These are phyloP conservation scores for Orbilia javanica DNA, from an alignment of 2,329 filamentous ascomycete genomes.

Conservation along the genomic window DNA sequence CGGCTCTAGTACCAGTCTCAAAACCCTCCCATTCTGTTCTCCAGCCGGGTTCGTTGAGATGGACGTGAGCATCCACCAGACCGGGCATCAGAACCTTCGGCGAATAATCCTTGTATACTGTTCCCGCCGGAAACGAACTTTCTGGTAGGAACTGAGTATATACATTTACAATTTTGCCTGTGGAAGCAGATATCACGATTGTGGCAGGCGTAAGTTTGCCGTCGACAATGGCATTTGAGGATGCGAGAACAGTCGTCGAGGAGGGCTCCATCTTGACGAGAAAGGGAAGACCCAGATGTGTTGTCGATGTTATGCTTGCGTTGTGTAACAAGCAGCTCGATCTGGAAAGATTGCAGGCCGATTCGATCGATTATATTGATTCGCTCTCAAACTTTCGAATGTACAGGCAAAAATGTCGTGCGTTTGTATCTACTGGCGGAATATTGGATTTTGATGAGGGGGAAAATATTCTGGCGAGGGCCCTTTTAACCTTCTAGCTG, in stretches of 20 bases:
- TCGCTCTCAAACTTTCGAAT: not conserved
- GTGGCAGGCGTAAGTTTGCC: slow-evolving; percentile 84
- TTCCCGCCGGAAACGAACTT: slow-evolving; percentile 78
- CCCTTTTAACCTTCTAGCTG: slow-evolving; percentile 34
- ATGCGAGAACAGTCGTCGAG: slow-evolving; percentile 79
- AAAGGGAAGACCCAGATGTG: not conserved
- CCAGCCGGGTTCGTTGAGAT: slow-evolving; percentile 90
- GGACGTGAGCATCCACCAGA: slow-evolving; percentile 95
- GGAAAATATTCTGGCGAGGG: slow-evolving; percentile 25
- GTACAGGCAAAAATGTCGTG: not conserved
- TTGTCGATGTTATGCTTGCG: slow-evolving; percentile 51
- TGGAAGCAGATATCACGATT: slow-evolving; percentile 79
- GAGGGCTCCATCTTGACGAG: slow-evolving; percentile 64
- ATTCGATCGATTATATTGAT: not conserved
- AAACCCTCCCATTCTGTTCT: slow-evolving; percentile 99
- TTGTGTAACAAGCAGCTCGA: slow-evolving; percentile 47
- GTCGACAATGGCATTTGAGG: slow-evolving; percentile 83
- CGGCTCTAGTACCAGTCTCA: slow-evolving; percentile 91
- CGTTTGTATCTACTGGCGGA: not conserved
- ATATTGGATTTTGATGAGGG: not conserved
- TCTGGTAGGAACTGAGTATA: slow-evolving; percentile 79
- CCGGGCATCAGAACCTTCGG: slow-evolving; percentile 88
- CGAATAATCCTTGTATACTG: slow-evolving; percentile 84
- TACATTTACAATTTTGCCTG: slow-evolving; percentile 86
- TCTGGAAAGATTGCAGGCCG: slow-evolving; percentile 7